phyloP scores from a whole-genome alignment of 768 basidiomycete genomes.

The Auricularia auricula-judae region DNA sequence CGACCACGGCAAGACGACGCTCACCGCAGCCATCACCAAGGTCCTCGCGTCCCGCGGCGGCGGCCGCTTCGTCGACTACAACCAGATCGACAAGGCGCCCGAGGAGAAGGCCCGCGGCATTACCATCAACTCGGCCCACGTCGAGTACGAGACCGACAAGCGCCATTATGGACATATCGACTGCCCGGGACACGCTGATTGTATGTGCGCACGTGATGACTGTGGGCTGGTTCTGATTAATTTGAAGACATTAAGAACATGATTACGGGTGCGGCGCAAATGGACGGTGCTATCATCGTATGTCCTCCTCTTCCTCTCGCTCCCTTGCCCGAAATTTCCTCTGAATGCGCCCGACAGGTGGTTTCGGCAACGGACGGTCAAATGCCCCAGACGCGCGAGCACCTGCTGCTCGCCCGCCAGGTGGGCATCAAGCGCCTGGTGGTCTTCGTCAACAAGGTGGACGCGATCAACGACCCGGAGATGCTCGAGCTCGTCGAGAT shows the following conservation, averaged over 20 bases:
- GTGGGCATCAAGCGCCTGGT: conserved; percentile 96
- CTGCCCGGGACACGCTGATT: conserved; percentile 94
- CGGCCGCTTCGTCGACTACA: conserved; percentile 87
- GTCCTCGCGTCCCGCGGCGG: conserved; percentile 70
- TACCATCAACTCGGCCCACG: conserved; percentile 97
- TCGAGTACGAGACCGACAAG: conserved; percentile 87
- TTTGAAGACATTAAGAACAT: conserved; percentile 91
- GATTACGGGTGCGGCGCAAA: conserved; percentile 98
- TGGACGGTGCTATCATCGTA: conserved; percentile 88
- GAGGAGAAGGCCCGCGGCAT: conserved; percentile 99
- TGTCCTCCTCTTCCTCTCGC: neutral
- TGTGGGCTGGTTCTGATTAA: too few species aligned
- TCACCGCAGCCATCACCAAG: conserved; percentile 94
- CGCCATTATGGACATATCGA: conserved; percentile 98
- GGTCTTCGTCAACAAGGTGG: conserved; percentile 99
- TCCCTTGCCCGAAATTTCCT: neutral
- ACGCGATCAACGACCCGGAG: conserved; percentile 91
- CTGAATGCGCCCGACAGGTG: conserved; percentile 20
- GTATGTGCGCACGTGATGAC: conserved; percentile 31
- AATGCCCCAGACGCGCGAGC: conserved; percentile 99
- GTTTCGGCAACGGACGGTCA: conserved; percentile 98
- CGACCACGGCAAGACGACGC: conserved; percentile 96
- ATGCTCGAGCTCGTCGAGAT: conserved; percentile 99
- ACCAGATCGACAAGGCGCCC: conserved; percentile 96
- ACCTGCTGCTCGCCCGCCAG: conserved; percentile 93